Conservation (phyloP, 441 rosid genomes). For the Erodium trifolium region DNA sequence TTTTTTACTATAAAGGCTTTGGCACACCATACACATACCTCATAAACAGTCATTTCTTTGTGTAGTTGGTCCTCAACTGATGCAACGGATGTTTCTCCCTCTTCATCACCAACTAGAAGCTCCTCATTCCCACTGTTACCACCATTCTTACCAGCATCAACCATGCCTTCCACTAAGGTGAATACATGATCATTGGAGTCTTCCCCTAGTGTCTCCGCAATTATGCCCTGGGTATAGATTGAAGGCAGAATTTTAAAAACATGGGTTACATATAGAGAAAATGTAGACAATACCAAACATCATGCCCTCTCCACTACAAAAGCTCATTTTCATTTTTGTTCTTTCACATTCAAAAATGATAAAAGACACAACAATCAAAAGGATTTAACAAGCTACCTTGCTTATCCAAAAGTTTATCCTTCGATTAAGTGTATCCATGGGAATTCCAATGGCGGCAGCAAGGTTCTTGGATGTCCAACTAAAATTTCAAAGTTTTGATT, state of each 20-base stretch:
- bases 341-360: background rate
- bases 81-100: constrained; percentile 61
- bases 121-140: constrained; percentile 47
- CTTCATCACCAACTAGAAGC: constrained; percentile 69
- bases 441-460: constrained; percentile 60
- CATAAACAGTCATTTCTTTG: constrained; percentile 84
- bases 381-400: constrained; percentile 43
- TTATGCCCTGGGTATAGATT: constrained; percentile 52
- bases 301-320: no score
- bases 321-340: no score
- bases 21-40: constrained; percentile 36
- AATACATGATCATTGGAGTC: constrained; percentile 39
- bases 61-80: constrained; percentile 74
- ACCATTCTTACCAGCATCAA: constrained; percentile 50
- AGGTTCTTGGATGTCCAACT: constrained; percentile 84
- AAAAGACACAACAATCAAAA: background rate
- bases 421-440: constrained; percentile 60
- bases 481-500: constrained; percentile 14
- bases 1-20: no score
- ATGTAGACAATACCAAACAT: background rate
- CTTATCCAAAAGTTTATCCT: constrained; percentile 83
- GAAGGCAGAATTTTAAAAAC: constrained; percentile 2
- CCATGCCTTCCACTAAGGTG: constrained; percentile 55
- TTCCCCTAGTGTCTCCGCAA: constrained; percentile 50
- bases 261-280: background rate